Base-by-base conservation (phyloP, 805 yeast genomes). In the Metschnikowia reukaufii region DNA sequence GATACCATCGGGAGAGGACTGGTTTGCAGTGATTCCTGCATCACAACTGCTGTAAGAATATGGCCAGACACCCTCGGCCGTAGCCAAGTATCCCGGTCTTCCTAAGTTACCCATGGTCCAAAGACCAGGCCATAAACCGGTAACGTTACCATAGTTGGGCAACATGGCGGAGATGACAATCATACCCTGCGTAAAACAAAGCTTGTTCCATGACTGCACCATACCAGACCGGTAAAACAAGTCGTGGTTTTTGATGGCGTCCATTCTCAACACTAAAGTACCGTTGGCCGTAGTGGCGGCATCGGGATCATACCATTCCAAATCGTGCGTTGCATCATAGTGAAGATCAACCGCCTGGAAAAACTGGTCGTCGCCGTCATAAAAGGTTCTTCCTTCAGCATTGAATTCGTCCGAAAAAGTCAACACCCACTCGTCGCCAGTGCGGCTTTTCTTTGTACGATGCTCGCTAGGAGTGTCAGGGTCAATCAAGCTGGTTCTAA, bases 361-460 rank as follows among this genome's bases (percentile, higher is more conserved):
- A 46, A 72, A 72, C 55, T 70, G 76, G 58, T 72, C 76, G 51
- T 72, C 76, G 29, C 72, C 75, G 23, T 65, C 72, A 49, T 70
- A 71, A 44, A 72, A 72, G 0, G 75, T 70, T 48, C 76, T 53
- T 1, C 76, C 76, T 48, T 68, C 74, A 13, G 67, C 73, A 47
- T 70, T 68, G 51, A 72, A 72, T 49, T 72, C 76, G 47, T 72
- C 76, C 18, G 71, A 64, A 44, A 72, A 72, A 4, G 65, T 71
- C 49, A 71, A 60, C 4, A 48, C 47, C 76, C 76, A 72, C 23
- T 48, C 54, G 25, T 81, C 74, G 25, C 96, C 96, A 57, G 78
- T 82, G 21, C 50, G 45, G 17, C 52, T 46, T 33, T 52, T 62
- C 30, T 55, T 60, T 1, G 60, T 53, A 36, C 54, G 53, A 0